Evolutionary conservation across 169 alveolate species (phyloP), one percentile per base, ranked within the genome.

Genomic region (Babesia bigemina): DNA sequence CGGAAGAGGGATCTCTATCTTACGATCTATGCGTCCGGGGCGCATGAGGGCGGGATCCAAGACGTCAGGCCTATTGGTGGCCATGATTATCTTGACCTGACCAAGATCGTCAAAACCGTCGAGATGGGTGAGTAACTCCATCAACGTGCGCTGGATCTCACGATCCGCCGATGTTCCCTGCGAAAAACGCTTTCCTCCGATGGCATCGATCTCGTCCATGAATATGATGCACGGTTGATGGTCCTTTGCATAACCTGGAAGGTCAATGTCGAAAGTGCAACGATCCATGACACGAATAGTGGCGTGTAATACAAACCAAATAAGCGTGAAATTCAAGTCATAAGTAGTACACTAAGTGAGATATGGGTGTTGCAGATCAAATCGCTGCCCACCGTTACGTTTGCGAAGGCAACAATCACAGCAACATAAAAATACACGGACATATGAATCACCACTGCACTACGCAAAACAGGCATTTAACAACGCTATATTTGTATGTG

Each of bases 101-200:
- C 99, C 99, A 61, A 97, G 88, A 52, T 97, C 99, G 83, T 97
- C 99, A 86, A 98, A 98, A 24, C 99, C 99, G 89, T 98, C 99
- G 65, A 98, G 87, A 89, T 98, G 98, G 78, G 98, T 98, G 61
- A 97, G 92, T 58, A 94, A 79, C 79, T 94, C 98, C 97, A 95
- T 95, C 50, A 95, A 91, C 14, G 99, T 98, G 79, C 99, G 93
- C 91, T 98, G 99, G 28, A 98, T 98, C 89, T 98, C 99, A 88
- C 99, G 93, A 87, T 98, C 99, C 13, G 99, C 99, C 13, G 99
- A 95, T 12, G 99, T 94, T 52, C 99, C 99, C 71, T 98, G 99
- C 21, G 97, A 91, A 84, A 97, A 96, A 44, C 99, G 92, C 79
- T 95, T 94, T 19, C 99, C 99, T 52, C 99, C 99, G 70, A 97